phyloP scores from a whole-genome alignment of 371 early-diverging fungal species.

The Blakeslea trispora region DNA sequence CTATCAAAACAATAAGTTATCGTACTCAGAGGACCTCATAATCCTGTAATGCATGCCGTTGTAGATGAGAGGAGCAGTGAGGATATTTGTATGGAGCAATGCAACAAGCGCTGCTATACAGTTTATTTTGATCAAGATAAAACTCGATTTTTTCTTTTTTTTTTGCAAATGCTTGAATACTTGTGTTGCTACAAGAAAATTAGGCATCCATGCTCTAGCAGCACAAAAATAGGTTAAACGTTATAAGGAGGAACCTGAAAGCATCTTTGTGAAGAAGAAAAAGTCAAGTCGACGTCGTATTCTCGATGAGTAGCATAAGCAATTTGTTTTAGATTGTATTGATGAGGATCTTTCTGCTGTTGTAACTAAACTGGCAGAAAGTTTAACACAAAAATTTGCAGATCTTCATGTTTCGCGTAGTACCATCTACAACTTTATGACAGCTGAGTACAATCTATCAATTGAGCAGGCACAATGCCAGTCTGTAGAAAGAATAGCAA shows the following conservation, averaged over 20 bases:
- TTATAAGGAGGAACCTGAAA: slow-evolving; percentile 20
- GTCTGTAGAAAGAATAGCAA: slow-evolving; percentile 11
- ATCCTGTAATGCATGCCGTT: slow-evolving; percentile 8
- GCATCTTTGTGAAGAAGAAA: slow-evolving; percentile 16
- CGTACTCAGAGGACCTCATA: slow-evolving; percentile 7
- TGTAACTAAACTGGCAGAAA: slow-evolving; percentile 21
- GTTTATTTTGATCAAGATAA: slow-evolving; percentile 26
- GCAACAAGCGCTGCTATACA: slow-evolving; percentile 21
- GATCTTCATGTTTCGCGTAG: slow-evolving; percentile 24
- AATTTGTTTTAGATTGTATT: slow-evolving; percentile 22
- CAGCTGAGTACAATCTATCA: slow-evolving; percentile 21
- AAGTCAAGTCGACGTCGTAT: slow-evolving; percentile 13
- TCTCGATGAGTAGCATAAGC: slow-evolving; percentile 13
- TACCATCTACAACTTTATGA: slow-evolving; percentile 24
- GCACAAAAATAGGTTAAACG: slow-evolving; percentile 19
- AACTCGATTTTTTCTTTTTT: slow-evolving; percentile 24
- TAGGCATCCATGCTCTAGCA: slow-evolving; percentile 15
- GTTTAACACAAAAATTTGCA: slow-evolving; percentile 19
- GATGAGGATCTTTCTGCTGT: slow-evolving; percentile 21
- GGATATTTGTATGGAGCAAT: slow-evolving; percentile 11
- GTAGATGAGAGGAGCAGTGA: slow-evolving; percentile 2
- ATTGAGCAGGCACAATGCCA: slow-evolving; percentile 20
- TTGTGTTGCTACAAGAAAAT: slow-evolving; percentile 16
- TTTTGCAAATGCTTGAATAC: slow-evolving; percentile 13
- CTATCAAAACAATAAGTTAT: slow-evolving; percentile 22